Conservation (phyloP, 495 filamentous ascomycete genomes). For the Aspergillus avenaceus region DNA sequence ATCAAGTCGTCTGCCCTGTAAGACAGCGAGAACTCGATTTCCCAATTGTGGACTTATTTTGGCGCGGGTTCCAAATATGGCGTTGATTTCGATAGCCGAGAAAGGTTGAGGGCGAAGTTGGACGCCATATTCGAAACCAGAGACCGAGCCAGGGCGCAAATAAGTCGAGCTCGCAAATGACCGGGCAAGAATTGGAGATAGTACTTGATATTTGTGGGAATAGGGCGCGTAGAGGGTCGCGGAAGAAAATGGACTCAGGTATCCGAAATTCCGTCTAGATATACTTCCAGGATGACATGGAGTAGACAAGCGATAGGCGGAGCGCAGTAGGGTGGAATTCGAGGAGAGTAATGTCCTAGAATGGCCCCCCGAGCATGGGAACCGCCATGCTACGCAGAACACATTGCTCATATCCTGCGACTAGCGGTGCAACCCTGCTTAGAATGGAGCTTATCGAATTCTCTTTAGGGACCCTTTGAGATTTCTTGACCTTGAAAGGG, state of each 20-base stretch:
- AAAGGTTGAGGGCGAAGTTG: conserved; percentile 30
- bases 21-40: conserved; percentile 61
- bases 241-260: conserved; percentile 2
- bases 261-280: conserved; percentile 14
- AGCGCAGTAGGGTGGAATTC: conserved; percentile 11
- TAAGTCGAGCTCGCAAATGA: conserved; percentile 21
- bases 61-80: conserved; percentile 54
- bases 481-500: too few species aligned
- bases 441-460: neutral
- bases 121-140: conserved; percentile 17
- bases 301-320: conserved; percentile 20
- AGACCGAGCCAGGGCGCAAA: conserved; percentile 8
- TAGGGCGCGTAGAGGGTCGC: neutral
- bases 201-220: neutral
- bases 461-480: too few species aligned
- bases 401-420: conserved; percentile 47
- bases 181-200: conserved; percentile 10
- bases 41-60: conserved; percentile 46
- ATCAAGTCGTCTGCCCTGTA: conserved; percentile 70
- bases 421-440: conserved; percentile 12
- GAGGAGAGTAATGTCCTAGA: conserved; percentile 23
- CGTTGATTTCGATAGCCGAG: conserved; percentile 49
- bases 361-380: conserved; percentile 39
- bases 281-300: conserved; percentile 15
- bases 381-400: conserved; percentile 41